Evolutionary conservation across 2,329 filamentous ascomycete species (phyloP), one percentile per base, ranked within the genome.

Genomic region (Trichoderma cornu-damae): DNA sequence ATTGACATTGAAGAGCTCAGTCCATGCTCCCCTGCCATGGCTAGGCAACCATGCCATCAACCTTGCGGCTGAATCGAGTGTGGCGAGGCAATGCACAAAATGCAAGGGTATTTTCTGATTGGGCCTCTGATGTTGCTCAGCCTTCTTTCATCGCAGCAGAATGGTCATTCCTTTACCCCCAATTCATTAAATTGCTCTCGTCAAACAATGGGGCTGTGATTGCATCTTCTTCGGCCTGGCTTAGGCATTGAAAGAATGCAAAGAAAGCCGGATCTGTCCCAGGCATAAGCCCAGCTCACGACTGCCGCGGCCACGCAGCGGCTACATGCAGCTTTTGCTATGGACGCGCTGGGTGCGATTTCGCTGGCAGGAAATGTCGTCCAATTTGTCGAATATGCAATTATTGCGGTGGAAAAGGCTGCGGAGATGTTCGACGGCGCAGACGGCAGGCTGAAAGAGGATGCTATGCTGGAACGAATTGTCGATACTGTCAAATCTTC

Each of bases 351-450:
- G 18, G n/a, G 30, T 16, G 42, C 42, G 4, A 35, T 55, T 20
- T 43, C 40, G 8, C 32, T 55, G 18, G 52, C 52, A 14, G 34
- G 52, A 34, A 55, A 46, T 37, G 42, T 47, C 14, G 52, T 43
- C 42, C 52, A 47, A 11, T 46, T 46, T 26, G 14, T 35, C 11
- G 52, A 55, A 12, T 35, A 55, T 47, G 42, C 52, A 5, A 28
- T 55, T 32, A 47, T 26, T n/a, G 32, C 43, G 7, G 52, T 35
- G 14, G 34, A n/a, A 3, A 34, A 34, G 52, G 44, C 52, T 6
- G 16, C 44, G 14, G 42, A 55, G 42, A 35, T 55, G 3, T 37
- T 34, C 6, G 12, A 47, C 22, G 47, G 49, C 42, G n/a, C 28
- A 4, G 32, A 37, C 9, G 52, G 28, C 20, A 20, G 20, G 32